Base-by-base conservation (phyloP, 2,329 filamentous ascomycete species). In the Talaromyces sp. region DNA sequence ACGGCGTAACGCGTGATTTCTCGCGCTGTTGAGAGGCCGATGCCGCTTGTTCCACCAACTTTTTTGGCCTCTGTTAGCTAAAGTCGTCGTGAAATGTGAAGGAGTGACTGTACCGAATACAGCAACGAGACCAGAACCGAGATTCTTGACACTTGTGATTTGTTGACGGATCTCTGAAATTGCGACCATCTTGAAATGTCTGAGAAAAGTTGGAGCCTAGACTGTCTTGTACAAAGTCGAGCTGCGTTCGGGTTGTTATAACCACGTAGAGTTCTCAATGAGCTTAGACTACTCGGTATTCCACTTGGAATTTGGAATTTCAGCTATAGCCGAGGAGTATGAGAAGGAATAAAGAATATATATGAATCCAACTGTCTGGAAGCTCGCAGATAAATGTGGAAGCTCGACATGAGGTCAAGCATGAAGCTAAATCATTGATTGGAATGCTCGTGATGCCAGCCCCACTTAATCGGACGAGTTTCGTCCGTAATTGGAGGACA, bases 31-130 rank as follows among this genome's bases (percentile, higher is more conserved):
- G 77, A 72, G 66, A 83, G 76, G 8, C 84, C 84, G 50, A 87
- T 85, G n/a, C 84, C 84, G 43, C 79, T 79, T 3, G 84, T 87
- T 33, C 80, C 84, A 39, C 84, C 83, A 3, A 84, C 71, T 66
- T 14, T 45, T 19, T 9, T 11, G 2, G 27, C 27, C 27, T 22
- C 7, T 10, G 33, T 65, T 62, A 65, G 52, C 35, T 35, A 3
- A 8, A 9, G 33, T 39, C n/a, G 2, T 35, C 19, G 2, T 35
- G 5, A 60, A 14, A 9, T 50, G 31, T 24, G 24, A 19, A 37
- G 22, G 31, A 39, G 52, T 22, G 11, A 19, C 31, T 16, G 11
- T 57, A 67, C 66, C 66, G 33, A 67, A 67, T 6, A 67, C 66
- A 54, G 64, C 66, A 19, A 67, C 66, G 19, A 67, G 61, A 3